Evolutionary conservation across 768 basidiomycete species (phyloP), one percentile per base, ranked within the genome.

Genomic region (Tylopilus sp.): DNA sequence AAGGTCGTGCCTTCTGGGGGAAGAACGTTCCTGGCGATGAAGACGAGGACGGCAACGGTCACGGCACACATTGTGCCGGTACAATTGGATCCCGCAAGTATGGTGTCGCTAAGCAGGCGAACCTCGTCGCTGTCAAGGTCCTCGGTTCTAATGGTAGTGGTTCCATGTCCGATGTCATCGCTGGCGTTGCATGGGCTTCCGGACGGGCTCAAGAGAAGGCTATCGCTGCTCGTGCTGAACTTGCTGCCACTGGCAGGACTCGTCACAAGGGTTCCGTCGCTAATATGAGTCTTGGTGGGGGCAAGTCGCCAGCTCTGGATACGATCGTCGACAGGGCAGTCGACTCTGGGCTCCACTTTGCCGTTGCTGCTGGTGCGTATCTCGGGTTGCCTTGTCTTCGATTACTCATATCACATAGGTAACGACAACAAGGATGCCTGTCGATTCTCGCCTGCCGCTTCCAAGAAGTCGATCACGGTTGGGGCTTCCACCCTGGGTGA

Each of bases 281-380:
- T 45, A 96, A 96, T 79, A 97, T 99, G 97, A 89, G 87, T 69
- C 86, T 99, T 48, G 97, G 97, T 57, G 97, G 97, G 63, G 92
- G 92, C 54, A 96, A 95, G 76, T 92, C 90, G 6, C 79, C 75
- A 21, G 81, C 90, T 30, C 80, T 98, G 47, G 93, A 99, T 57
- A 78, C 79, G 22, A 84, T 87, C 47, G 92, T 99, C 56, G 85
- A 98, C 75, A 76, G 74, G 46, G 93, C 97, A 42, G 92, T 96
- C 50, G 79, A 83, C 10, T 56, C 69, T 31, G 97, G 97, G 34
- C 79, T 99, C 30, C 93, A 98, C 78, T 97, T 98, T 61, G 92
- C 96, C 56, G 97, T 99, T 55, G 96, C 96, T 56, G 95, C 95
- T 55, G 94, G 92, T 83, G 73, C 62, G 80, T 76, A 43, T 53